phyloP scores from a whole-genome alignment of 441 rosid species.

The Hura crepitans region DNA sequence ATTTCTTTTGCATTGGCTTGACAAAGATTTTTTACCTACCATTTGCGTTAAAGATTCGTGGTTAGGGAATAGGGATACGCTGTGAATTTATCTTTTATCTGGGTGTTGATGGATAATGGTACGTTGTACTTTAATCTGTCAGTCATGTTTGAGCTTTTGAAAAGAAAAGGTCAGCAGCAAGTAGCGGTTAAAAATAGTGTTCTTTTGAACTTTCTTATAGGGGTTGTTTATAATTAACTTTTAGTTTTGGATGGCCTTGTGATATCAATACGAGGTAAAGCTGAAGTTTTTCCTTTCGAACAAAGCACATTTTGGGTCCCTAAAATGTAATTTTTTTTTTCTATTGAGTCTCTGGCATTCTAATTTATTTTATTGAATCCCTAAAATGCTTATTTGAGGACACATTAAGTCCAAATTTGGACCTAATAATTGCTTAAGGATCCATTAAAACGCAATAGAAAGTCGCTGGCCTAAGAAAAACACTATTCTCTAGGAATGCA shows the following conservation, averaged over 20 bases:
- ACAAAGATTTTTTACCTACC: conserved; percentile 34
- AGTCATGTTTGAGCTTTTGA: background rate
- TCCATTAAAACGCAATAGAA: too few relatives aligned
- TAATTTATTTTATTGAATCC: too few relatives aligned
- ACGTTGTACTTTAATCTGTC: background rate
- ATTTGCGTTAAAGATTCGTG: conserved; percentile 19
- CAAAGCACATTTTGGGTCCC: too few relatives aligned
- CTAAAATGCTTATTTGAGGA: too few relatives aligned
- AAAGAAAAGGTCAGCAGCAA: background rate
- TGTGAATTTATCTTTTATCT: conserved; percentile 10
- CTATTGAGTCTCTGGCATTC: too few relatives aligned
- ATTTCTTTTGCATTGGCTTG: conserved; percentile 36
- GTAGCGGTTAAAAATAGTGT: background rate
- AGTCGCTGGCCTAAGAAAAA: too few relatives aligned
- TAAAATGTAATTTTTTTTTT: too few relatives aligned
- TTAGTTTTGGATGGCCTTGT: background rate
- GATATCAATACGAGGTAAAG: background rate
- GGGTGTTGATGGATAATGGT: background rate
- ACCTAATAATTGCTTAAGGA: too few relatives aligned
- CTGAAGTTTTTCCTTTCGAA: too few relatives aligned
- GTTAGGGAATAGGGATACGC: conserved; percentile 8
- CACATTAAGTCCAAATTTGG: too few relatives aligned
- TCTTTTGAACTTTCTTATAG: background rate
- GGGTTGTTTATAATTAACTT: conserved; percentile 1
- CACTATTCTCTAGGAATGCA: too few relatives aligned